phyloP scores from a whole-genome alignment of 2,329 filamentous ascomycete genomes.

The Epichloe gansuensis region DNA sequence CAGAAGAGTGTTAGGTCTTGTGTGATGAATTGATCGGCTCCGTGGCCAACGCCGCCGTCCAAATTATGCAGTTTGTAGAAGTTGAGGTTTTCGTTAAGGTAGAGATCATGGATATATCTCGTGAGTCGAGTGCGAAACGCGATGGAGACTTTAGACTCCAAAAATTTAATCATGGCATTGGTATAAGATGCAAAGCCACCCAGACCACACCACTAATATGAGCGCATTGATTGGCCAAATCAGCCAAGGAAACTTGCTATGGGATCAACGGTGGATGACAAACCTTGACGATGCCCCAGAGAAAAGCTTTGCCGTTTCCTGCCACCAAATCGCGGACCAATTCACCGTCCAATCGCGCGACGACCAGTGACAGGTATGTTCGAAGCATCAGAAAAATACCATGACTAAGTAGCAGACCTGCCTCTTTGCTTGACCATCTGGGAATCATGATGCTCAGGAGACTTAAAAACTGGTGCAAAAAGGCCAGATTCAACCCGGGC shows the following conservation, averaged over 20 bases:
- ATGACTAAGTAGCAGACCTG: conserved; percentile 78
- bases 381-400: conserved; percentile 79
- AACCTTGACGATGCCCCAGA: conserved; percentile 75
- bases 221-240: neutral
- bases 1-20: conserved; percentile 95
- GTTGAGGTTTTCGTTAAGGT: conserved; percentile 86
- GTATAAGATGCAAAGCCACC: conserved; percentile 92
- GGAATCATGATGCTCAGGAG: conserved; percentile 97
- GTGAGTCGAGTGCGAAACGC: conserved; percentile 92
- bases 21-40: conserved; percentile 93
- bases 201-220: conserved; percentile 68
- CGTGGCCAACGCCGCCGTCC: conserved; percentile 83
- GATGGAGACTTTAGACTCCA: conserved; percentile 96
- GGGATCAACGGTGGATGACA: conserved; percentile 6
- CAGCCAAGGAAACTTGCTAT: no score
- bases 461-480: conserved; percentile 91
- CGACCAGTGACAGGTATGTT: conserved; percentile 86
- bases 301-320: conserved; percentile 77
- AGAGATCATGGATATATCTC: conserved; percentile 92
- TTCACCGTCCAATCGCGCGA: conserved; percentile 86
- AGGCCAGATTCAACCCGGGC: conserved; percentile 86
- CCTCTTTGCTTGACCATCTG: conserved; percentile 89
- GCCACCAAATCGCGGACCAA: conserved; percentile 95
- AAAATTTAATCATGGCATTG: conserved; percentile 97
- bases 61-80: conserved; percentile 93